Base-by-base conservation (phyloP, 306 rosid genomes). In the Cucurbita ficifolia region DNA sequence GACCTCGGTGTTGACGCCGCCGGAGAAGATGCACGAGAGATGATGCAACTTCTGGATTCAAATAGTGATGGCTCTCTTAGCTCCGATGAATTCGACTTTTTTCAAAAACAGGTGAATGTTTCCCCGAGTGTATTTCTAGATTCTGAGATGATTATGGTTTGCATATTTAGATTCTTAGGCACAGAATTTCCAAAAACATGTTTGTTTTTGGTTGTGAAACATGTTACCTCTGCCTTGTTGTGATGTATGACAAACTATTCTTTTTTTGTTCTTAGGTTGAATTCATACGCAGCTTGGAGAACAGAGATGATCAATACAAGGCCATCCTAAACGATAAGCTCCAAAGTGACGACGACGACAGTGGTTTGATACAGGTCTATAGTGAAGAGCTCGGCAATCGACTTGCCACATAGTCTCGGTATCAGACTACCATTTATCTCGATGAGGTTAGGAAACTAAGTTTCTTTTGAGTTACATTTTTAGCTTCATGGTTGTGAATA, bases 1-100 rank as follows among this genome's bases (percentile, higher is more conserved):
- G 95, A 94, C 82, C 97, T 91, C 46, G 99, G 97, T 58, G 97
- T 91, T 69, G 99, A 96, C 40, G 92, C 95, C 33, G 91, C 99
- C 1, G 95, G 92, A 55, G 96, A 87, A 81, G 99, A 91, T 81
- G 97, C 97, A 7, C 57, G 84, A 0, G 87, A 82, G 83, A 86
- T 84, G 93, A 86, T 86, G 88, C 79, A 61, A 56, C 86, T 82
- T 42, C 87, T 88, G 59, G 90, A 86, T 83, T 83, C 87, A 43
- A 84, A 88, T 45, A 86, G 87, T 48, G 87, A 86, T 58, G 90
- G 93, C 55, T 86, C 88, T 55, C 86, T 88, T 62, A 86, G 88
- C 78, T 86, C 88, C 2, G 87, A 86, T 18, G 87, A 88, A 70
- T 88, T 88, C 43, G 83, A 84, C 61, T 61, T 76, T 50, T 88